Evolutionary conservation across 2,329 filamentous ascomycete genomes (phyloP).

Genomic region (Talaromyces sp.): DNA sequence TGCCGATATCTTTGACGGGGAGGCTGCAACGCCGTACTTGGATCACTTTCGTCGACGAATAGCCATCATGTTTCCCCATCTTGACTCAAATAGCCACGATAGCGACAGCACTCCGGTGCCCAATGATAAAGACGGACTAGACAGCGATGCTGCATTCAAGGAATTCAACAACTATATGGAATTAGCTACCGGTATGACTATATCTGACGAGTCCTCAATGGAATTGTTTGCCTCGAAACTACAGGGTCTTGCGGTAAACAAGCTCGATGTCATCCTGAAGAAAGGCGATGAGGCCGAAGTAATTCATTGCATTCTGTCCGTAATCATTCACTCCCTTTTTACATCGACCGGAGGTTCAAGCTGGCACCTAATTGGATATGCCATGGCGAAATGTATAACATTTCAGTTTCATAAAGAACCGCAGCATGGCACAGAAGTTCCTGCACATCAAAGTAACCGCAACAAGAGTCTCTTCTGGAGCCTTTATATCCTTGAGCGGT

Average conservation of each 20-base stretch:
- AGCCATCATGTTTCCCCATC: neutral
- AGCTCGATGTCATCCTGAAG: neutral
- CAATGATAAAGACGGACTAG: neutral
- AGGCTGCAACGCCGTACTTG: neutral
- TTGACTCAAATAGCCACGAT: neutral
- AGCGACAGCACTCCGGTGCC: neutral
- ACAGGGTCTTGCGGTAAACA: neutral
- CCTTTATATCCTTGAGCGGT: slow-evolving; percentile 24
- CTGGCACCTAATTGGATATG: slow-evolving; percentile 31
- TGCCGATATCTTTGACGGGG: neutral
- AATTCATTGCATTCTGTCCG: slow-evolving; percentile 12
- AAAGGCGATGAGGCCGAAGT: neutral
- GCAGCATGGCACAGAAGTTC: neutral
- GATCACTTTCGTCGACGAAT: neutral
- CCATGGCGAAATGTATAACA: slow-evolving; percentile 29
- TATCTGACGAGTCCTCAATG: neutral
- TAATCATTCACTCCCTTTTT: slow-evolving; percentile 26
- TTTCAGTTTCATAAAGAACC: slow-evolving; percentile 27
- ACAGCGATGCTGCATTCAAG: neutral
- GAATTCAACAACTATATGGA: neutral
- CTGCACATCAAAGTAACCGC: neutral
- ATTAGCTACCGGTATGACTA: neutral
- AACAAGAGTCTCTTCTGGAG: slow-evolving; percentile 22
- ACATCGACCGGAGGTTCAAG: slow-evolving; percentile 27
- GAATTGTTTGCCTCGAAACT: neutral